Conservation (phyloP, 2,329 filamentous ascomycete species). For the Diaporthe citriasiana region DNA sequence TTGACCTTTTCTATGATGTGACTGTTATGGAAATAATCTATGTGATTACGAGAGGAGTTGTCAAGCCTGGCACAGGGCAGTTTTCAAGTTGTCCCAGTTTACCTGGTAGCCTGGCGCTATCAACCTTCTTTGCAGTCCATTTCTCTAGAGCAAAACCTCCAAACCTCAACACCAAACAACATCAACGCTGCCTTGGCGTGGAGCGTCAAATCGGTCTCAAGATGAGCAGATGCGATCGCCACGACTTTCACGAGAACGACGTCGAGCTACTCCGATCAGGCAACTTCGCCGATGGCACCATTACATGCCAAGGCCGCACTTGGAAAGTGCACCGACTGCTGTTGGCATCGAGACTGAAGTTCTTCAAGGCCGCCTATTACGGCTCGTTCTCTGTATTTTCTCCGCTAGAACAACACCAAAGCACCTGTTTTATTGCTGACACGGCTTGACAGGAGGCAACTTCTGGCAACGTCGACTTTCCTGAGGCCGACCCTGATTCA, state of each 20-base stretch:
- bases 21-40: too few species aligned
- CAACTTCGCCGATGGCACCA: background rate
- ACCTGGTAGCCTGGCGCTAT: background rate
- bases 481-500: conserved; percentile 45
- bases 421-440: rapidly evolving
- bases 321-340: background rate
- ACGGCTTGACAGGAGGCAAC: background rate
- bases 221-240: background rate
- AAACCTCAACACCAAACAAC: background rate
- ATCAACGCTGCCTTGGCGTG: background rate
- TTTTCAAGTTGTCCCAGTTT: background rate
- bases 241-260: background rate
- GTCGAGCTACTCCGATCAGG: background rate
- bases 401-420: too few species aligned
- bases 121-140: background rate
- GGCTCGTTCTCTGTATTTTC: background rate
- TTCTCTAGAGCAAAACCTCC: background rate
- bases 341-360: background rate
- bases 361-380: background rate
- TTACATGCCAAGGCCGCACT: background rate
- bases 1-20: too few species aligned
- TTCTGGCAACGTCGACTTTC: background rate
- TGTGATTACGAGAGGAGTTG: too few species aligned
- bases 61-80: too few species aligned
- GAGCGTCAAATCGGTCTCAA: background rate